Base-by-base conservation (phyloP, 2,329 filamentous ascomycete genomes). In the Esteya vermicola region DNA sequence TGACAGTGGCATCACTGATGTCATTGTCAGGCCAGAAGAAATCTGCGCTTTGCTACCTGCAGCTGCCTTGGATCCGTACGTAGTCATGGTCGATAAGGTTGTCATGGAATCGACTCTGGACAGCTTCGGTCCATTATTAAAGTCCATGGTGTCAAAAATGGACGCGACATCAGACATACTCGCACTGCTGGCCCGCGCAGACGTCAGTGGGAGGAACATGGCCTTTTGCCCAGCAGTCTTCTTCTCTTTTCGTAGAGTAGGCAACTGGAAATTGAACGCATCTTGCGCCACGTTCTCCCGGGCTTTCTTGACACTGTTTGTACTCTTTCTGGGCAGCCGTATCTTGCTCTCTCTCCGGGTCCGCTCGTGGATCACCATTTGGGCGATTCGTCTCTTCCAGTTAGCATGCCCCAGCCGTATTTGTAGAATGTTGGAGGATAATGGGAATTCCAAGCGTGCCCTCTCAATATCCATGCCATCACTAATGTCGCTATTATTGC, bases 261-360 rank as follows among this genome's bases (percentile, higher is more conserved):
- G 45, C 34, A 40, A 41, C 22, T 42, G 40, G n/a, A 46, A 46
- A 20, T 44, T 46, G 26, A 46, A 46, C 2, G 42, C 44, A 14
- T 46, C 42, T 14, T 47, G 45, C 5, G 42, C 45, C 4, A 46
- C 42, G 5, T 47, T 40, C 12, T 44, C 42, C 12, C 34, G 45
- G 13, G 39, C 34, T 1, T 33, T 32, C 27, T 42, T 43, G 12
- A 9, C 32, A 12, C 9, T 9, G 9, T 37, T 47, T 25, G n/a
- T 19, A 1, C 22, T 21, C 3, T 41, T 37, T 4, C 14, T 39
- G 16, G 23, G 22, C 12, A 26, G 12, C 4, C 33, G 32, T 3
- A 36, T 33, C 26, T 41, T 45, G 16, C 42, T 42, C 10, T 45
- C 43, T 13, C 35, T 21, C 2, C 43, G 39, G 4, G 40, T 42